Evolutionary conservation across 1,284 basidiomycete genomes (phyloP).

Genomic region (Ganoderma leucocontextum): DNA sequence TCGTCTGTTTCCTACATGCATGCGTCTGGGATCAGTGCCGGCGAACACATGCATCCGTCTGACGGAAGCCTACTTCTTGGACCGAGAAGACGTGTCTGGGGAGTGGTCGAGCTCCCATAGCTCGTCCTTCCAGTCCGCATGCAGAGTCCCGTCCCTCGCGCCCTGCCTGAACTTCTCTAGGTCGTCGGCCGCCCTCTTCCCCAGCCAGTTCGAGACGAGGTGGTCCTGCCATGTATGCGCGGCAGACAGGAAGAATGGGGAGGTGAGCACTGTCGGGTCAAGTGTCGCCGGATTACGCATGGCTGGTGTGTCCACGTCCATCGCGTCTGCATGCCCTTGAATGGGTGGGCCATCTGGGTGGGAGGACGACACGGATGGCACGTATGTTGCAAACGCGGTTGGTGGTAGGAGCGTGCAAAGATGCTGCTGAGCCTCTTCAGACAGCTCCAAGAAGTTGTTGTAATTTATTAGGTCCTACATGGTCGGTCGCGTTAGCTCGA

Average conservation of each 20-base stretch:
- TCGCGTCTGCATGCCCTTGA: slow-evolving; percentile 22
- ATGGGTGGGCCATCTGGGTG: slow-evolving; percentile 47
- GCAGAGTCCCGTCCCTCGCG: slow-evolving; percentile 52
- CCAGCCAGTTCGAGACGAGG: slow-evolving; percentile 59
- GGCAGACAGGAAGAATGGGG: slow-evolving; percentile 61
- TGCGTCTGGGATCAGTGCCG: slow-evolving; percentile 30
- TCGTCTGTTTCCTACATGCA: slow-evolving; percentile 16
- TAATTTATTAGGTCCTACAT: slow-evolving; percentile 61
- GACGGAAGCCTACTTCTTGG: slow-evolving; percentile 8
- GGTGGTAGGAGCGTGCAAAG: slow-evolving; percentile 57
- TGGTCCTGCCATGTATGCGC: slow-evolving; percentile 68
- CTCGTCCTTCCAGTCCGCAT: slow-evolving; percentile 70
- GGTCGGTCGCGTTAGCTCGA: slow-evolving; percentile 16
- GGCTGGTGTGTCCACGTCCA: slow-evolving; percentile 39
- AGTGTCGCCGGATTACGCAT: slow-evolving; percentile 39
- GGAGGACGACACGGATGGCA: slow-evolving; percentile 45
- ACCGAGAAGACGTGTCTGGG: slow-evolving; percentile 16
- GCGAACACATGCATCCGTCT: neutral
- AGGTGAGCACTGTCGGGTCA: slow-evolving; percentile 55
- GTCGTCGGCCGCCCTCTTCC: slow-evolving; percentile 51
- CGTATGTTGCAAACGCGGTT: slow-evolving; percentile 55
- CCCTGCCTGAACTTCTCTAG: slow-evolving; percentile 52
- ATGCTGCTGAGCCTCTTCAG: slow-evolving; percentile 49
- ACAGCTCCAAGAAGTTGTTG: slow-evolving; percentile 57
- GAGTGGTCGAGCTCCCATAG: slow-evolving; percentile 58